phyloP scores from a whole-genome alignment of 345 rosid species.

The Tarenaya hassleriana region DNA sequence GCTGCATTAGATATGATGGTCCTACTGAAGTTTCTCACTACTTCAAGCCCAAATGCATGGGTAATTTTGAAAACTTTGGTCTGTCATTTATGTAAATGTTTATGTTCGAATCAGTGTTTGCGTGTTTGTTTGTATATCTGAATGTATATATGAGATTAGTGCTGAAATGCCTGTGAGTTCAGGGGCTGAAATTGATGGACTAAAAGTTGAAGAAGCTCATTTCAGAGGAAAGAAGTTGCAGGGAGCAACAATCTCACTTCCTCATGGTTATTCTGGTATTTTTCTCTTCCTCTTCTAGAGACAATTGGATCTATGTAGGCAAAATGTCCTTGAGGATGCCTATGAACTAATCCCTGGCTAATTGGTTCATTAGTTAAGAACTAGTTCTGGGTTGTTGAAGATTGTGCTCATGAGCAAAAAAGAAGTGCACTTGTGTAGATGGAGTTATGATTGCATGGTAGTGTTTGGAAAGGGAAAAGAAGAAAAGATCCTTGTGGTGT shows the following conservation, averaged over 20 bases:
- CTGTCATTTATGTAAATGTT: too few species aligned
- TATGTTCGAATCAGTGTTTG: slow-evolving; percentile 6
- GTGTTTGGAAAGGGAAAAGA: not conserved
- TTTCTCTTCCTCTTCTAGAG: not conserved
- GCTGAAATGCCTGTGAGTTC: not conserved
- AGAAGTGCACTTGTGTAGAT: not conserved
- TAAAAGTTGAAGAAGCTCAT: slow-evolving; percentile 59
- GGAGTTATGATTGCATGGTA: not conserved
- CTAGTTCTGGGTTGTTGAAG: not conserved
- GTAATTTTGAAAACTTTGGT: slow-evolving; percentile 27
- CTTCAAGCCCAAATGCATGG: slow-evolving; percentile 64
- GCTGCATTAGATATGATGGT: slow-evolving; percentile 69
- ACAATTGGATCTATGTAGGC: not conserved
- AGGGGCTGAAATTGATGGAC: slow-evolving; percentile 61
- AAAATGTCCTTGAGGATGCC: not conserved
- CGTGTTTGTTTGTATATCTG: not conserved
- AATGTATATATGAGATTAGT: slow-evolving; percentile 1
- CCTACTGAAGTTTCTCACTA: slow-evolving; percentile 65
- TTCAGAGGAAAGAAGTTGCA: slow-evolving; percentile 84
- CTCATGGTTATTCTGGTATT: slow-evolving; percentile 66
- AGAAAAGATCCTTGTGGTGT: not conserved
- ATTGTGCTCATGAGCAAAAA: not conserved
- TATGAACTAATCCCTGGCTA: not conserved
- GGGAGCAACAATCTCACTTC: slow-evolving; percentile 61
- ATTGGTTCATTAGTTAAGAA: not conserved